Evolutionary conservation across 371 early-diverging fungal species (phyloP).

Genomic region (Mucor saturninus): DNA sequence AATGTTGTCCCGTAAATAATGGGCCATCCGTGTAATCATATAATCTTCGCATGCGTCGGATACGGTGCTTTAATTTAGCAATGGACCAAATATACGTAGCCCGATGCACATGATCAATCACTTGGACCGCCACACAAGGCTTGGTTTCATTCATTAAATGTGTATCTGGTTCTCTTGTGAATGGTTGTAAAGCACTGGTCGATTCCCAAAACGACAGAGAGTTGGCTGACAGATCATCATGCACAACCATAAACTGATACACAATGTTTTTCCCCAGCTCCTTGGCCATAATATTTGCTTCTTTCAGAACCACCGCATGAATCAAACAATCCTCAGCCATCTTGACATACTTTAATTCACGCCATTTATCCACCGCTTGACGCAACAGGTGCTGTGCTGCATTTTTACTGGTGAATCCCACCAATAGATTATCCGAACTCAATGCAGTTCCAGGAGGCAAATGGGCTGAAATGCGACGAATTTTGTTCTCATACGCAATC

Average conservation of each 20-base stretch:
- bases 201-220: constrained; percentile 68
- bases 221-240: constrained; percentile 50
- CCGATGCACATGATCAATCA: constrained; percentile 69
- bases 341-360: constrained; percentile 60
- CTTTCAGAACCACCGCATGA: constrained; percentile 73
- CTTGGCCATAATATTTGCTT: constrained; percentile 82
- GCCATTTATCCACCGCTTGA: constrained; percentile 54
- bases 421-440: constrained; percentile 39
- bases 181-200: constrained; percentile 38
- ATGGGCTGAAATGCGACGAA: constrained; percentile 51
- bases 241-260: constrained; percentile 78
- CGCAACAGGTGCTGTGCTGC: constrained; percentile 45
- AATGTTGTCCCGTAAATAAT: constrained; percentile 55
- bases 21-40: constrained; percentile 73
- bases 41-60: constrained; percentile 75
- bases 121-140: constrained; percentile 68
- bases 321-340: constrained; percentile 71
- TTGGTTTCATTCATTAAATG: constrained; percentile 45
- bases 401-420: constrained; percentile 40
- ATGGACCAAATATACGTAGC: constrained; percentile 78
- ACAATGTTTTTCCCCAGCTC: constrained; percentile 76
- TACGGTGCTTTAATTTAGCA: constrained; percentile 58
- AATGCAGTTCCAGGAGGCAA: constrained; percentile 39
- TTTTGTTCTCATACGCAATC: constrained; percentile 54
- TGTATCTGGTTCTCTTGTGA: constrained; percentile 50